Conservation (phyloP, 371 early-diverging fungal genomes). For the Saksenaea vasiformis region DNA sequence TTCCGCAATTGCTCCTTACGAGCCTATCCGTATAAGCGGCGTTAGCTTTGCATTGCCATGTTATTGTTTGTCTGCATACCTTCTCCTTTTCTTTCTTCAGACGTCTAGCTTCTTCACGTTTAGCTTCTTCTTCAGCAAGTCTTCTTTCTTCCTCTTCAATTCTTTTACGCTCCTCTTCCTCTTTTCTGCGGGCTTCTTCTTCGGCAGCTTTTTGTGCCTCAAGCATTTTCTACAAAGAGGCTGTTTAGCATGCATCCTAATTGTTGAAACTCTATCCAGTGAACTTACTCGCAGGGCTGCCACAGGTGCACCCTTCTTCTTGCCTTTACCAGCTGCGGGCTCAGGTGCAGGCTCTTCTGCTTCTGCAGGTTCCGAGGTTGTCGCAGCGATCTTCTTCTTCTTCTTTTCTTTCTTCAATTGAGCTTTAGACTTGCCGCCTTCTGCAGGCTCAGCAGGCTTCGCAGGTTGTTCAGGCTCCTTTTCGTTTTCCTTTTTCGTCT, state of each 20-base stretch:
- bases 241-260: neutral
- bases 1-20: constrained; percentile 90
- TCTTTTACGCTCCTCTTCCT: constrained; percentile 41
- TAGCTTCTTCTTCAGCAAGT: constrained; percentile 45
- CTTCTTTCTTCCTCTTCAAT: constrained; percentile 49
- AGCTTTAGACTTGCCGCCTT: constrained; percentile 28
- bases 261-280: neutral
- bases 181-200: constrained; percentile 44
- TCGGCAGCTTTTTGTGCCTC: constrained; percentile 56
- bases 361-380: constrained; percentile 21
- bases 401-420: constrained; percentile 43
- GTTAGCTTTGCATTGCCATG: neutral
- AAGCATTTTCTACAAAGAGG: constrained; percentile 42
- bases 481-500: neutral
- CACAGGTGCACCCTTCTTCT: constrained; percentile 47
- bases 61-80: constrained; percentile 11
- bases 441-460: constrained; percentile 1
- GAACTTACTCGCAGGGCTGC: constrained; percentile 54
- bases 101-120: constrained; percentile 47
- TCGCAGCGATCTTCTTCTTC: constrained; percentile 33
- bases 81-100: constrained; percentile 45
- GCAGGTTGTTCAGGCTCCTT: too few species aligned
- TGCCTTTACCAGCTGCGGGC: constrained; percentile 32
- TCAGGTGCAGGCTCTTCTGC: constrained; percentile 27
- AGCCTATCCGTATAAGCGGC: constrained; percentile 33